Conservation (phyloP, 176 grass and related monocot species). For the Oryza rufipogon region DNA sequence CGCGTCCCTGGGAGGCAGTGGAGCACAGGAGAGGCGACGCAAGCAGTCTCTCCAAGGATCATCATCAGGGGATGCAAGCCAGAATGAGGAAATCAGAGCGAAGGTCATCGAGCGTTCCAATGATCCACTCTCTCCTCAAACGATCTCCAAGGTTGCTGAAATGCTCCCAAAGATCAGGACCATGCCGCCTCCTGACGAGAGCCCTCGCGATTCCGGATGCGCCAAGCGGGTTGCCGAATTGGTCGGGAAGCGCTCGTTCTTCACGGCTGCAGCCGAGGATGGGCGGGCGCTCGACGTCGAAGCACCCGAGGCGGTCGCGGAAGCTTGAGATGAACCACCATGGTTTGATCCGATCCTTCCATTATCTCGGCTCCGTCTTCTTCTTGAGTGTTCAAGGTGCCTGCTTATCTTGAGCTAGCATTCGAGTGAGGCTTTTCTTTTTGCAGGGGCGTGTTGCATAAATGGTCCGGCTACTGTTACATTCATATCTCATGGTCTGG, state of each 20-base stretch:
- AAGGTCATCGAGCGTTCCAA: background rate
- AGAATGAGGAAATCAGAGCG: slow-evolving; percentile 18
- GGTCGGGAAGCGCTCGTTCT: slow-evolving; percentile 60
- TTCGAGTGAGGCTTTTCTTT: slow-evolving; percentile 33
- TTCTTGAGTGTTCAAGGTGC: slow-evolving; percentile 27
- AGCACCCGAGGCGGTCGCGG: slow-evolving; percentile 1
- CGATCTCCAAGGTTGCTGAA: slow-evolving; percentile 65
- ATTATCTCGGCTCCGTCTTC: slow-evolving; percentile 19
- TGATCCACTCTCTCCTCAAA: slow-evolving; percentile 47
- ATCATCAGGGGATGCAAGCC: background rate
- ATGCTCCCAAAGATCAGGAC: slow-evolving; percentile 77
- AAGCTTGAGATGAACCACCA: background rate
- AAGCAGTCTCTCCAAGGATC: slow-evolving; percentile 53
- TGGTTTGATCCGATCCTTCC: slow-evolving; percentile 13
- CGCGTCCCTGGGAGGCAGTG: background rate
- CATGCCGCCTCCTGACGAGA: slow-evolving; percentile 45
- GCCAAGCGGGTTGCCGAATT: slow-evolving; percentile 76
- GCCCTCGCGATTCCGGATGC: slow-evolving; percentile 77
- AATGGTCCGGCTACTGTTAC: slow-evolving; percentile 21
- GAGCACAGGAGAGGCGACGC: slow-evolving; percentile 37
- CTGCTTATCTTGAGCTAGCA: slow-evolving; percentile 49
- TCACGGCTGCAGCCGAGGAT: slow-evolving; percentile 33
- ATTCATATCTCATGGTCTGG: slow-evolving; percentile 40
- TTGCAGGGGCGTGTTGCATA: slow-evolving; percentile 36
- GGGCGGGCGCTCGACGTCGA: slow-evolving; percentile 48